Evolutionary conservation across 345 rosid genomes (phyloP).

Genomic region (Acer campestre): DNA sequence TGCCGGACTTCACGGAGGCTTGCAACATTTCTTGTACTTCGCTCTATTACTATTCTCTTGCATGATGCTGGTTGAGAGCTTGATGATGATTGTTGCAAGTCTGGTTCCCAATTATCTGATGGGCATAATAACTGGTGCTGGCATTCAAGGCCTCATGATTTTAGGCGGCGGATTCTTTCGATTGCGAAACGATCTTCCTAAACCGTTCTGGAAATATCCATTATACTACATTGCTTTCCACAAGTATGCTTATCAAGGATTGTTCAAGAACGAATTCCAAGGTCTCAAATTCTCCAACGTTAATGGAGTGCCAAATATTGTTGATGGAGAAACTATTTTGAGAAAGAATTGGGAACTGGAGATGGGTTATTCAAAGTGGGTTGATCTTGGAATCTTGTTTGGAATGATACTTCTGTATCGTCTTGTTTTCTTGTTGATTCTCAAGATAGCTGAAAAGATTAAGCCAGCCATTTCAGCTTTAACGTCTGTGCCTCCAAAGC

Average conservation of each 20-base stretch:
- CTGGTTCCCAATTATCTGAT: slow-evolving; percentile 48
- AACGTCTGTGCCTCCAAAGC: neutral
- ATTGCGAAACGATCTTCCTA: slow-evolving; percentile 49
- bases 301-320: slow-evolving; percentile 12
- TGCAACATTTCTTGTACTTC: slow-evolving; percentile 40
- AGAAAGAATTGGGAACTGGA: slow-evolving; percentile 44
- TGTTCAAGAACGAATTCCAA: slow-evolving; percentile 56
- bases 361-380: slow-evolving; percentile 56
- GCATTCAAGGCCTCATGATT: slow-evolving; percentile 56
- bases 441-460: slow-evolving; percentile 33
- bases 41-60: slow-evolving; percentile 30
- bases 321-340: slow-evolving; percentile 42
- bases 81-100: slow-evolving; percentile 62
- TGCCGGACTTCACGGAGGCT: slow-evolving; percentile 39
- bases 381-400: slow-evolving; percentile 42
- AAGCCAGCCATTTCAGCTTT: slow-evolving; percentile 22
- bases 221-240: slow-evolving; percentile 51
- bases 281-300: slow-evolving; percentile 32
- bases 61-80: slow-evolving; percentile 53
- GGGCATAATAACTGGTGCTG: slow-evolving; percentile 59
- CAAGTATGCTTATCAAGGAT: slow-evolving; percentile 48
- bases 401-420: slow-evolving; percentile 46
- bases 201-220: slow-evolving; percentile 47
- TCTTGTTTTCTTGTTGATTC: slow-evolving; percentile 33
- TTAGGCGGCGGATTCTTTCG: slow-evolving; percentile 54